Base-by-base conservation (phyloP, 768 basidiomycete genomes). In the Mycena polygramma region DNA sequence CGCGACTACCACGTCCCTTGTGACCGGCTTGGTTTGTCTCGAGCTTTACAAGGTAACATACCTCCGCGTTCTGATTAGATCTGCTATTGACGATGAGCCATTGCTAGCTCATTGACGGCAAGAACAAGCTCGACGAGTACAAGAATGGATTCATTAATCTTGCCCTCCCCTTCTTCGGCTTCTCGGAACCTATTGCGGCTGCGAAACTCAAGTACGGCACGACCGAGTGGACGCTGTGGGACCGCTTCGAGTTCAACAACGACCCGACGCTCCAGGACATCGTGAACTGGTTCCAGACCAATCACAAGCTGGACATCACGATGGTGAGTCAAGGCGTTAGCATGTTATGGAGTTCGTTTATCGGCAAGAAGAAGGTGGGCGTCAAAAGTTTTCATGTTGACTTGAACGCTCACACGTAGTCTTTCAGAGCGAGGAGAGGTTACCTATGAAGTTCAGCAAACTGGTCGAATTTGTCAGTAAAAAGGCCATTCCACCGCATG, bases 71-170 rank as follows among this genome's bases (percentile, higher is more conserved):
- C 24, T 57, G 6, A 63, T 43, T 37, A 14, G 14, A 30, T 66
- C 59, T 73, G n/a, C 75, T 26, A 19, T 24, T 22, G 22, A 58
- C 30, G 9, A 7, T 60, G 17, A n/a, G 43, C 1, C 7, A 37
- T n/a, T 52, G 46, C 2, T 71, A 98, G 96, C 87, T 99, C 78
- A 97, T 99, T 74, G 98, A 98, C 79, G 92, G 93, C 70, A 99
- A 99, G 89, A 91, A 85, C 77, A 93, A 95, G 77, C 84, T 99
- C 17, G 98, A 99, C 74, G 89, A 93, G 57, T 99, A 95, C 89
- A 98, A 98, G 88, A 99, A 99, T 76, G 97, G 97, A 46, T 99
- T 99, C 81, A 89, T 99, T 76, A 99, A 99, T 81, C 87, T 99
- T 63, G 98, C 98, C 4, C 83, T 99, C 63, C 98, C 98, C 1